Evolutionary conservation across 768 basidiomycete genomes (phyloP).

Genomic region (Amanita rubescens): DNA sequence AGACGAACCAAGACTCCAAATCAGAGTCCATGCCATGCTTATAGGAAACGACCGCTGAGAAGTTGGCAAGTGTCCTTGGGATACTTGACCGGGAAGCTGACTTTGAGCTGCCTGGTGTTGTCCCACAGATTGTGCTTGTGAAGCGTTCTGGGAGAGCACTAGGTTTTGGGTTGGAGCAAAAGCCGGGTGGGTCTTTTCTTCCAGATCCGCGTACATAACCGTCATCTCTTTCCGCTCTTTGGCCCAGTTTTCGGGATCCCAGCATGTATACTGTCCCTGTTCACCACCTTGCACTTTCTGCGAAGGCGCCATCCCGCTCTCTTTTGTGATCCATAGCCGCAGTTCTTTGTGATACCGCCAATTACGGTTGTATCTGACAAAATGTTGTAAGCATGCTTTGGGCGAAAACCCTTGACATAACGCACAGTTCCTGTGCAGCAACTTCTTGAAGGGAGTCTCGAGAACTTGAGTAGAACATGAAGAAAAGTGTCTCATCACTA

Average conservation of each 20-base stretch:
- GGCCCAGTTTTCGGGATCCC: constrained; percentile 76
- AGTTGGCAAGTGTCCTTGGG: constrained; percentile 32
- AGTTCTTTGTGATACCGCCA: constrained; percentile 97
- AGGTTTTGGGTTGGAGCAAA: constrained; percentile 48
- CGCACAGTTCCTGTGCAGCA: constrained; percentile 92
- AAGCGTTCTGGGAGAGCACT: constrained; percentile 29
- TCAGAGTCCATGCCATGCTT: constrained; percentile 37
- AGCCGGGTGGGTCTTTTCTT: constrained; percentile 63
- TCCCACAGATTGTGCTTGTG: constrained; percentile 10
- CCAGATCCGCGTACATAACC: constrained; percentile 65
- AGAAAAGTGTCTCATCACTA: constrained; percentile 94
- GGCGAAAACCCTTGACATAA: constrained; percentile 5
- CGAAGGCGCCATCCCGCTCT: constrained; percentile 68
- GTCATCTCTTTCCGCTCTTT: constrained; percentile 76
- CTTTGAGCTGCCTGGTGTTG: constrained; percentile 18
- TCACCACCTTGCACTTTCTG: constrained; percentile 77
- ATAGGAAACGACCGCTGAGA: constrained; percentile 43
- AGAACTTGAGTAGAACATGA: constrained; percentile 95
- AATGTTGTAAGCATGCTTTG: constrained; percentile 6
- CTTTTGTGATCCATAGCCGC: constrained; percentile 80
- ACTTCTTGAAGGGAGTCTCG: constrained; percentile 90
- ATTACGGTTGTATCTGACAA: constrained; percentile 76
- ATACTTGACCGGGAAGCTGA: constrained; percentile 14
- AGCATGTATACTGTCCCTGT: constrained; percentile 84
- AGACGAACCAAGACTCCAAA: not conserved